A percentile compares a stretch with the other conserved stretches of the same genome.
Conservation (phyloP, 1,284 basidiomycete species). For the Afroboletus lepidellus region DNA sequence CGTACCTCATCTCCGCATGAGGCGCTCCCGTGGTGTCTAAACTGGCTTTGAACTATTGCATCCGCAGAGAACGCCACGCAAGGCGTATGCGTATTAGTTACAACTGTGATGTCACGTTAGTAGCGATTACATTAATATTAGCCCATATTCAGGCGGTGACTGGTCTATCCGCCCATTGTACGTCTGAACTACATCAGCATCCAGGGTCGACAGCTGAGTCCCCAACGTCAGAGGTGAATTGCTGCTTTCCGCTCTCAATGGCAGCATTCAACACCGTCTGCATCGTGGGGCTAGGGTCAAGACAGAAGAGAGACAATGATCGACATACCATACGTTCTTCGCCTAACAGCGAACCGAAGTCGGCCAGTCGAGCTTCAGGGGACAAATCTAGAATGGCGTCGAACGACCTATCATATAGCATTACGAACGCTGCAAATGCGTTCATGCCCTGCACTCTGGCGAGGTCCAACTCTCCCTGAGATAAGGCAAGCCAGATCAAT, state of each 20-base stretch:
- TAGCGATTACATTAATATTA: conserved; percentile 33
- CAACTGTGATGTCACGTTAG: conserved; percentile 30
- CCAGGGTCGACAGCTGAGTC: conserved; percentile 15
- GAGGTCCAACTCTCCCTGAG: conserved; percentile 57
- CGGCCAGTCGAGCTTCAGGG: conserved; percentile 45
- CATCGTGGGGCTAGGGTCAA: conserved; percentile 10
- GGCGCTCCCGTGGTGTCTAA: conserved; percentile 4
- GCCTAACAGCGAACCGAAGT: conserved; percentile 52
- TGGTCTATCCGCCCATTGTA: conserved; percentile 5
- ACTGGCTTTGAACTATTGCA: conserved; percentile 22
- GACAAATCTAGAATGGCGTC: conserved; percentile 54
- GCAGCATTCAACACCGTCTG: conserved; percentile 39
- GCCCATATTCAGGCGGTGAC: conserved; percentile 9
- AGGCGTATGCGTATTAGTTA: conserved; percentile 21
- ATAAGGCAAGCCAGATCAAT: conserved; percentile 5
- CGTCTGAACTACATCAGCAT: conserved; percentile 10
- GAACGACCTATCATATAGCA: conserved; percentile 55
- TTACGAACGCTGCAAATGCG: conserved; percentile 57
- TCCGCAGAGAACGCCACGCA: conserved; percentile 17
- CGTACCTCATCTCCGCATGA: conserved; percentile 11
- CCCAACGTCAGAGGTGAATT: conserved; percentile 21
- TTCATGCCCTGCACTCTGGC: conserved; percentile 60
- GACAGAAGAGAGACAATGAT: neutral
- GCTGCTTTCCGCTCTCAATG: conserved; percentile 38
- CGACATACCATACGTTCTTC: conserved; percentile 51